Conservation (phyloP, 768 basidiomycete species). For the Termitomyces titanicus region DNA sequence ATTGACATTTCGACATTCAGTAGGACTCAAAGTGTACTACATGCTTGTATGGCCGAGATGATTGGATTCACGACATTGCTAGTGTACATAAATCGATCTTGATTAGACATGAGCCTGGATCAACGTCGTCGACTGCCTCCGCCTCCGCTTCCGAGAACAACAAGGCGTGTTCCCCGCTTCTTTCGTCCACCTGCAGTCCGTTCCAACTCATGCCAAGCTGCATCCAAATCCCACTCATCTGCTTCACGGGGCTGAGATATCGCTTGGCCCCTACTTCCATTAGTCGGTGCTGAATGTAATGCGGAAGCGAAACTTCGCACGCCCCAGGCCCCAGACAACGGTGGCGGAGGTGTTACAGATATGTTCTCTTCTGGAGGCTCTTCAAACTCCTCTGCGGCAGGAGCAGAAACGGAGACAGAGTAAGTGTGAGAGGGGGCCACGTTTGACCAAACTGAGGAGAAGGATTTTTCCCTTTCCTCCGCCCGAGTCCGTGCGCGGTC, state of each 20-base stretch:
- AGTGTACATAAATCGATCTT: conserved; percentile 11
- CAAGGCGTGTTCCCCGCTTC: conserved; percentile 60
- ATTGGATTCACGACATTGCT: conserved; percentile 6
- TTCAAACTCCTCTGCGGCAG: conserved; percentile 22
- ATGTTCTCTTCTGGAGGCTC: conserved; percentile 21
- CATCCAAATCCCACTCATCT: conserved; percentile 78
- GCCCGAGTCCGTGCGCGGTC: conserved; percentile 77
- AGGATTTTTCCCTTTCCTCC: conserved; percentile 67
- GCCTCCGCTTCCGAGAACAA: conserved; percentile 68
- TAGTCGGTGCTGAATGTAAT: conserved; percentile 46
- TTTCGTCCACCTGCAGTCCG: conserved; percentile 50
- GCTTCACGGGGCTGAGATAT: conserved; percentile 28
- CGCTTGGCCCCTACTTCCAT: conserved; percentile 20
- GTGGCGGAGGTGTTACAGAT: conserved; percentile 14
- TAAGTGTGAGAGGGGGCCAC: conserved; percentile 14
- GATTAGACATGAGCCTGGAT: conserved; percentile 1
- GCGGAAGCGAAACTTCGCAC: conserved; percentile 80
- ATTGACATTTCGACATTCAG: conserved; percentile 9
- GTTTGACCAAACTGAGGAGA: conserved; percentile 12
- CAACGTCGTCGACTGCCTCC: conserved; percentile 48
- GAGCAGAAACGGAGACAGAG: conserved; percentile 17
- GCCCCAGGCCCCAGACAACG: conserved; percentile 66
- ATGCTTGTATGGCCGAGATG: conserved; percentile 13
- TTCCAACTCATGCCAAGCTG: conserved; percentile 81
- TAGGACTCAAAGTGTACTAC: conserved; percentile 12